phyloP scores from a whole-genome alignment of 2,329 filamentous ascomycete genomes.

The Epichloe sibirici region DNA sequence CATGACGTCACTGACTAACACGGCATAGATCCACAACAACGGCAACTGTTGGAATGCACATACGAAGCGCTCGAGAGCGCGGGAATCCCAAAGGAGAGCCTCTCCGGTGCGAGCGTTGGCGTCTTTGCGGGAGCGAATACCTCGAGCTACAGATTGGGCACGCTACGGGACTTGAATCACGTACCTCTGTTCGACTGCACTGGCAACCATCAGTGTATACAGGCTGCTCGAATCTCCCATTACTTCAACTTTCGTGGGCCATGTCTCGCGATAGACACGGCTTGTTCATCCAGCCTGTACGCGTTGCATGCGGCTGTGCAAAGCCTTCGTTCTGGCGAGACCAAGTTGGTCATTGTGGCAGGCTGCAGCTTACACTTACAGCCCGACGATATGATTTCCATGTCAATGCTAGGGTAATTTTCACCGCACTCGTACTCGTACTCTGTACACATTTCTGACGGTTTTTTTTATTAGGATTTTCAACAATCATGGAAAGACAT shows the following conservation, averaged over 20 bases:
- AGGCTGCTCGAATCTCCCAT: constrained; percentile 42
- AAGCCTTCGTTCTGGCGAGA: constrained; percentile 34
- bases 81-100: constrained; percentile 32
- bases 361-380: constrained; percentile 35
- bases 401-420: constrained; percentile 19
- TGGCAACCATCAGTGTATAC: constrained; percentile 37
- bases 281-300: constrained; percentile 38
- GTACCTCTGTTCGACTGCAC: constrained; percentile 40
- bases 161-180: constrained; percentile 30
- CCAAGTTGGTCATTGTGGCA: constrained; percentile 32
- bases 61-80: constrained; percentile 43
- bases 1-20: not conserved
- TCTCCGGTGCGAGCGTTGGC: constrained; percentile 35
- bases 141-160: constrained; percentile 27
- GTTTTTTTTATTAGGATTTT: constrained; percentile 17
- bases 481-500: constrained; percentile 38
- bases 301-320: constrained; percentile 39
- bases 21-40: constrained; percentile 36
- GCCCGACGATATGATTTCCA: constrained; percentile 25
- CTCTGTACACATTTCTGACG: not conserved
- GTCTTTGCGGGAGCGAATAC: constrained; percentile 31
- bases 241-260: constrained; percentile 43
- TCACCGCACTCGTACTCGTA: too few species aligned
- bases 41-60: constrained; percentile 37
- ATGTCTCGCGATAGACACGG: constrained; percentile 39